A percentile compares a stretch with the other conserved stretches of the same genome.
phyloP scores from a whole-genome alignment of 495 filamentous ascomycete genomes.

The Penicillium malachiteum region DNA sequence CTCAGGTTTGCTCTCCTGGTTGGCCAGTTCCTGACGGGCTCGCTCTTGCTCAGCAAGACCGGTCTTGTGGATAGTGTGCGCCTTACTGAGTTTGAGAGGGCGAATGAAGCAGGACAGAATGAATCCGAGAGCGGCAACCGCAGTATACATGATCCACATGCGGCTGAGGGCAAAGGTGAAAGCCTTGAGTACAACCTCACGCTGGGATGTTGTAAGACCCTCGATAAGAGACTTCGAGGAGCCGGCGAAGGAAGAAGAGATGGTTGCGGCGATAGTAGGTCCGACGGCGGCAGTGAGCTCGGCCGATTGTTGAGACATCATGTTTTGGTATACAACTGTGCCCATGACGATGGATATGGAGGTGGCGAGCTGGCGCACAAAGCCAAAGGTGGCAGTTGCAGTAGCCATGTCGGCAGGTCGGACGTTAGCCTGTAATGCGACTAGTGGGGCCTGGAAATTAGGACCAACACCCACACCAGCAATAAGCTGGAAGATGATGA shows the following conservation, averaged over 20 bases:
- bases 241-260: slow-evolving; percentile 53
- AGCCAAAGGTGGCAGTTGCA: slow-evolving; percentile 52
- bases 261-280: slow-evolving; percentile 24
- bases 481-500: slow-evolving; percentile 55
- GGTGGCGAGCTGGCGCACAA: slow-evolving; percentile 50
- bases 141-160: slow-evolving; percentile 69
- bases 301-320: slow-evolving; percentile 43
- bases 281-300: slow-evolving; percentile 38
- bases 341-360: slow-evolving; percentile 56
- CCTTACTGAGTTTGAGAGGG: slow-evolving; percentile 55
- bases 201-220: slow-evolving; percentile 45
- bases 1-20: slow-evolving; percentile 26
- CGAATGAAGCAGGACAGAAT: slow-evolving; percentile 54
- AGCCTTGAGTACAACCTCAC: slow-evolving; percentile 48
- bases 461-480: slow-evolving; percentile 55
- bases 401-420: slow-evolving; percentile 51
- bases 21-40: slow-evolving; percentile 38
- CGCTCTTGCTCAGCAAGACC: slow-evolving; percentile 56
- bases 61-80: slow-evolving; percentile 61
- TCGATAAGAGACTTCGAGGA: slow-evolving; percentile 57
- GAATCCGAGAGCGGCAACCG: slow-evolving; percentile 53
- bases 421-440: slow-evolving; percentile 56
- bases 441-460: slow-evolving; percentile 57
- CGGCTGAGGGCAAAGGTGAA: slow-evolving; percentile 58
- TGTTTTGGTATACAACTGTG: slow-evolving; percentile 58